Conservation (phyloP, 305 asterid species). For the Plantago lanceolata region DNA sequence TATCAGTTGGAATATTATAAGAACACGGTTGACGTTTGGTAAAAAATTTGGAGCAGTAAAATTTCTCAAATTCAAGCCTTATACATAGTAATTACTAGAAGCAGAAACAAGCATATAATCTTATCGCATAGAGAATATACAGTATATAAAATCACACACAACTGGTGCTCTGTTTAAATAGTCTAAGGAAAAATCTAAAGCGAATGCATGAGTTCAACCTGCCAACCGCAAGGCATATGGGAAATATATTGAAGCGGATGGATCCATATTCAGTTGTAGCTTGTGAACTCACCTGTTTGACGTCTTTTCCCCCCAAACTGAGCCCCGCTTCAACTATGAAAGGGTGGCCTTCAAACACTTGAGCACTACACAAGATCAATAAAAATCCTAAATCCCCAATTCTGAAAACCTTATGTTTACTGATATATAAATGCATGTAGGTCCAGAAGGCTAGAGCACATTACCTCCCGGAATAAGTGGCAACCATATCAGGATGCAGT, state of each 20-base stretch:
- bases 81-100: too few species aligned
- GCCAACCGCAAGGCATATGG: neutral
- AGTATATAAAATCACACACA: too few species aligned
- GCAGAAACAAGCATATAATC: neutral
- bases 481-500: constrained; percentile 93
- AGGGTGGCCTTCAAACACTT: constrained; percentile 96
- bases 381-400: constrained; percentile 13
- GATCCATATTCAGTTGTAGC: neutral
- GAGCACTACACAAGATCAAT: constrained; percentile 56
- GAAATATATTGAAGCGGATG: neutral
- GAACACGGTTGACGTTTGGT: neutral
- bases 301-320: constrained; percentile 91
- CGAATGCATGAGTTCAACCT: neutral
- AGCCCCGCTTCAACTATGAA: constrained; percentile 94
- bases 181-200: neutral
- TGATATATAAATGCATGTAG: constrained; percentile 2
- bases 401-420: constrained; percentile 16
- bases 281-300: constrained; percentile 64
- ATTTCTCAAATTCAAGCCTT: too few species aligned
- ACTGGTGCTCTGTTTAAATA: neutral
- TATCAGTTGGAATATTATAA: neutral
- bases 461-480: constrained; percentile 93
- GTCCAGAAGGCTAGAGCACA: constrained; percentile 4
- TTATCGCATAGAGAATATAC: neutral
- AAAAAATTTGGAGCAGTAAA: too few species aligned